These are phyloP conservation scores for Kodamaea kakaduensis DNA, from an alignment of 805 yeast genomes.

Conservation along the genomic window DNA sequence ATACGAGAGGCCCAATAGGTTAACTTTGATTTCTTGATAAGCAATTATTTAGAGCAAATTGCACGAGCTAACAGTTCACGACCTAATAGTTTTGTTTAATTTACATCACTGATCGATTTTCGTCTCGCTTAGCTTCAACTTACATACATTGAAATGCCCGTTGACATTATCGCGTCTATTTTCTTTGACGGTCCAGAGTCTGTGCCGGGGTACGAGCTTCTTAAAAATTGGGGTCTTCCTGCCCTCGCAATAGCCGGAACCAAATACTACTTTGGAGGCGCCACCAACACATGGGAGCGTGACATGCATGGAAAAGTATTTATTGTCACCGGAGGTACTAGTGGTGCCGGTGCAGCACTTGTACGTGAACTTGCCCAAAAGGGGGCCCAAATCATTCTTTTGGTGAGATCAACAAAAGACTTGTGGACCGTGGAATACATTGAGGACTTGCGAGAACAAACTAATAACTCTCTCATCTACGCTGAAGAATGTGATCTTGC, in stretches of 20 bases:
- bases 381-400: constrained; percentile 84
- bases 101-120: no score
- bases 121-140: no score
- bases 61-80: no score
- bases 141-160: no score
- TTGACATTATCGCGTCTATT: constrained; percentile 71
- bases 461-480: constrained; percentile 72
- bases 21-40: no score
- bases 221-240: constrained; percentile 57
- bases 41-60: no score
- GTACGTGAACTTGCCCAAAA: constrained; percentile 67
- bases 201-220: constrained; percentile 68
- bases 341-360: constrained; percentile 80
- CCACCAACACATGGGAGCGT: constrained; percentile 85
- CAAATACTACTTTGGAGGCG: constrained; percentile 77
- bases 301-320: constrained; percentile 87
- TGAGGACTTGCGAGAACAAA: constrained; percentile 66
- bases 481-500: constrained; percentile 87
- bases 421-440: constrained; percentile 76
- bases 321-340: constrained; percentile 87
- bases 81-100: no score
- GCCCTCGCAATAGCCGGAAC: constrained; percentile 36
- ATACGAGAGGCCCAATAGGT: no score
- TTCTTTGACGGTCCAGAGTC: constrained; percentile 67
- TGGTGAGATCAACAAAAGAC: constrained; percentile 62